Evolutionary conservation across 139 green algal genomes (phyloP), one percentile per base, ranked within the genome.

Genomic region (Closterium sp.): DNA sequence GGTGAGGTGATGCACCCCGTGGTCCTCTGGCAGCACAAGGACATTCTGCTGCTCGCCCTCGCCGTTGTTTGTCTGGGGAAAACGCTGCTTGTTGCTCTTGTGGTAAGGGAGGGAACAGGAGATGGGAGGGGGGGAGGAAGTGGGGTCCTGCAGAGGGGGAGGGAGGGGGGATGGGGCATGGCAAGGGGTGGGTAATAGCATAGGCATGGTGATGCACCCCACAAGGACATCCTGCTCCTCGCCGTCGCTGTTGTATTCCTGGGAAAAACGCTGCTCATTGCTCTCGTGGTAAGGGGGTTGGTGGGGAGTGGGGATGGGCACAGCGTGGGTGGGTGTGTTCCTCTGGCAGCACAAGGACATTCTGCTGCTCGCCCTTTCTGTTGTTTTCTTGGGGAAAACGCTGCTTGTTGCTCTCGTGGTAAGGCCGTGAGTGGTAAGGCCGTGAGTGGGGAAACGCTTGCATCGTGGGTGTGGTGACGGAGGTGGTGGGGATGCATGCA

Each of bases 291-390:
- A 31, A 88, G 85, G n/a, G n/a, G 21, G 84, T 21, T 7, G 21
- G 50, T 24, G 50, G 50, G 11, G 50, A n/a, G 50, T 32, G n/a
- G n/a, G 21, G 84, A 11, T n/a, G n/a, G n/a, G n/a, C 50, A 70
- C 17, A 70, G 50, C 7, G 17, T 99, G n/a, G 94, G 96, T 98
- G 17, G 98, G 98, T 2, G 96, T 99, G 84, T 99, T 99, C 96
- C 95, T 99, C 30, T 84, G 94, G 93, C 89, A 98, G 70, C 98
- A 99, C 95, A 91, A 98, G 22, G 90, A 95, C 79, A 93, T 96
- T 22, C 94, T 96, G 31, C 34, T 96, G 9, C 28, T 70, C 22
- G 85, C 94, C 9, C 30, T 96, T 11, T 22, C 88, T 22, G 70
- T 98, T 7, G 95, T 98, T 27, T 92, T 98, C 90, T 21, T 97